Percentiles rank a stretch among this genome's conserved stretches.
Conservation (phyloP, 441 rosid genomes). For the Gossypium schwendimanii region DNA sequence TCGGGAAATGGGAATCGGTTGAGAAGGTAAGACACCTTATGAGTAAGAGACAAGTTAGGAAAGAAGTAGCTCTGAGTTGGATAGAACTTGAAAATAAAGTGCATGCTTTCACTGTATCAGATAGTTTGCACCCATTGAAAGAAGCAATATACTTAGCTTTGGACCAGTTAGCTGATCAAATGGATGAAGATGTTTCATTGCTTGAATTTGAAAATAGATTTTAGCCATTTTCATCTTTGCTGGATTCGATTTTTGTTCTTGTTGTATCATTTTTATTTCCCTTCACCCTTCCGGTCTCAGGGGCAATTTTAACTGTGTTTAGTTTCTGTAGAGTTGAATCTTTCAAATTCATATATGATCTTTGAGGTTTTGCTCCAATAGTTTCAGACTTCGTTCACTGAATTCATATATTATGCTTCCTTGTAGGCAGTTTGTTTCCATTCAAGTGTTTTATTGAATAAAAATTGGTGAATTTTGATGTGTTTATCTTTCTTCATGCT, state of each 20-base stretch:
- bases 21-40: conserved; percentile 42
- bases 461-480: conserved; percentile 7
- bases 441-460: conserved; percentile 13
- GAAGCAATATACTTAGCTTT: conserved; percentile 34
- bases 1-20: conserved; percentile 40
- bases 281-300: background rate
- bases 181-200: conserved; percentile 39
- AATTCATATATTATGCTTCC: background rate
- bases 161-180: conserved; percentile 35
- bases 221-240: conserved; percentile 9
- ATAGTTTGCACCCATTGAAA: conserved; percentile 37
- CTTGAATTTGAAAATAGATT: conserved; percentile 19
- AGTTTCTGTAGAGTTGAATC: conserved; percentile 15
- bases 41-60: conserved; percentile 29
- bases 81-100: conserved; percentile 36
- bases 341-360: background rate
- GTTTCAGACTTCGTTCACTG: background rate
- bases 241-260: background rate
- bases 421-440: conserved; percentile 1
- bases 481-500: background rate
- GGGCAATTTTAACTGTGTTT: background rate
- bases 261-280: conserved; percentile 16
- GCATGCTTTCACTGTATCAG: conserved; percentile 43
- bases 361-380: conserved; percentile 9
- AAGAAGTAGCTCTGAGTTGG: conserved; percentile 51